phyloP scores from a whole-genome alignment of 805 yeast genomes.

The Blastobotrys chiropterorum region DNA sequence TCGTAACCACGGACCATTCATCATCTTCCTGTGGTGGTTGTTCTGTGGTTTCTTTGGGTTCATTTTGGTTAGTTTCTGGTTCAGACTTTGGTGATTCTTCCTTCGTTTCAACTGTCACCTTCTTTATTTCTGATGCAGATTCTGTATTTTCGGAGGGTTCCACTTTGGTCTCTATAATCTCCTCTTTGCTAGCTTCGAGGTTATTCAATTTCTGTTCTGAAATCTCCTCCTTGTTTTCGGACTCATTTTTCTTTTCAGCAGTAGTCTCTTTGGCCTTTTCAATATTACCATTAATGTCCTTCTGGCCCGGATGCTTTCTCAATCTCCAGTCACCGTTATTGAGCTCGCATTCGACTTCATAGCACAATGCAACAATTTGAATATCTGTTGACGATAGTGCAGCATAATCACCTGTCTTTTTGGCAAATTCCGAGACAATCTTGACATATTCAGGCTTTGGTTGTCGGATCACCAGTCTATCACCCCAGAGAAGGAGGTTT shows the following conservation, averaged over 20 bases:
- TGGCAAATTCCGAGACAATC: conserved; percentile 69
- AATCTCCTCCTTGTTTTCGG: not conserved
- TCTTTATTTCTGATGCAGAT: not conserved
- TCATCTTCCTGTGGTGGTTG: conserved; percentile 5
- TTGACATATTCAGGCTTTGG: conserved; percentile 62
- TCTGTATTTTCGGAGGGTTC: not conserved
- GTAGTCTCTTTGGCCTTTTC: conserved; percentile 1
- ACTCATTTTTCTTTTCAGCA: not conserved
- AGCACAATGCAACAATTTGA: conserved; percentile 85
- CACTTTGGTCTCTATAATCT: not conserved
- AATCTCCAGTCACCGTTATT: conserved; percentile 66
- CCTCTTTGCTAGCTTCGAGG: too few species aligned
- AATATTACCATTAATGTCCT: conserved; percentile 17
- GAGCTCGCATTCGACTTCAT: conserved; percentile 72
- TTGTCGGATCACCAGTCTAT: conserved; percentile 60
- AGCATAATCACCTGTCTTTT: conserved; percentile 81
- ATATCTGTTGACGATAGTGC: conserved; percentile 89
- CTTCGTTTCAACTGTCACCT: not conserved
- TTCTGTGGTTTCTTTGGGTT: not conserved
- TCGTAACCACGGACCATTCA: conserved; percentile 11
- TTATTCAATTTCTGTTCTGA: not conserved
- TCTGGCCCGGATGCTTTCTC: conserved; percentile 67
- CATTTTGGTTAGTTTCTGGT: conserved; percentile 1
- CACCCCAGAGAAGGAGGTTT: conserved; percentile 78
- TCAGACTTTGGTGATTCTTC: conserved; percentile 4